Percentiles rank a stretch among this genome's conserved stretches.
Evolutionary conservation across 164 flowering plant genomes (phyloP).

Genomic region (Vitis cinerea): DNA sequence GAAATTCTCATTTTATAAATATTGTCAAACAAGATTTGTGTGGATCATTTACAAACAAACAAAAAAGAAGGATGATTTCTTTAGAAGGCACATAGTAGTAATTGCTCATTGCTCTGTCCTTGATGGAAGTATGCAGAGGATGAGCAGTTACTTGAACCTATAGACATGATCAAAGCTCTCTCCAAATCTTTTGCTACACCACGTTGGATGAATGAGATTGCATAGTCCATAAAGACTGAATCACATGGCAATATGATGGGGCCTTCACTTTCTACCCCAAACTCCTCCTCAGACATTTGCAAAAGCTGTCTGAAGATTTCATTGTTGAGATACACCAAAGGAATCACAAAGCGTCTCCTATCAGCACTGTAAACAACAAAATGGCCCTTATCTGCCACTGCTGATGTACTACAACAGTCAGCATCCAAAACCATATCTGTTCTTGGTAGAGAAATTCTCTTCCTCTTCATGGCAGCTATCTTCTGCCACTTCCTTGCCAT

Average conservation of each 20-base stretch:
- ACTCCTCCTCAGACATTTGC: constrained; percentile 8
- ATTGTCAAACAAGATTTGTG: too few relatives aligned
- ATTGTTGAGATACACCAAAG: neutral
- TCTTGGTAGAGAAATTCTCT: constrained; percentile 3
- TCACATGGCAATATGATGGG: constrained; percentile 10
- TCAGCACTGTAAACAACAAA: constrained; percentile 12
- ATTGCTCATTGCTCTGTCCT: too few relatives aligned
- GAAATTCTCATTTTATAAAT: too few relatives aligned
- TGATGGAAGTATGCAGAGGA: too few relatives aligned
- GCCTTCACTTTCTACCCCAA: constrained; percentile 1
- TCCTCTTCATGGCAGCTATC: neutral
- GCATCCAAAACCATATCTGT: neutral
- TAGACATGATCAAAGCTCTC: neutral
- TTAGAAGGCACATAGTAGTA: too few relatives aligned
- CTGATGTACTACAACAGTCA: neutral
- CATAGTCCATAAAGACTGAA: constrained; percentile 1
- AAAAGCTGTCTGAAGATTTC: neutral
- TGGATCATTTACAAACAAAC: too few relatives aligned
- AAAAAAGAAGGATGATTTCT: too few relatives aligned
- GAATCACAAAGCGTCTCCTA: constrained; percentile 2
- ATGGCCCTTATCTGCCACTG: neutral
- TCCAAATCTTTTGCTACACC: neutral
- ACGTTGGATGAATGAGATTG: neutral
- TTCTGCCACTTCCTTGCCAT: constrained; percentile 12
- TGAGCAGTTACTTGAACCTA: neutral